phyloP scores from a whole-genome alignment of 345 rosid genomes.

The Schrenkiella parvula region DNA sequence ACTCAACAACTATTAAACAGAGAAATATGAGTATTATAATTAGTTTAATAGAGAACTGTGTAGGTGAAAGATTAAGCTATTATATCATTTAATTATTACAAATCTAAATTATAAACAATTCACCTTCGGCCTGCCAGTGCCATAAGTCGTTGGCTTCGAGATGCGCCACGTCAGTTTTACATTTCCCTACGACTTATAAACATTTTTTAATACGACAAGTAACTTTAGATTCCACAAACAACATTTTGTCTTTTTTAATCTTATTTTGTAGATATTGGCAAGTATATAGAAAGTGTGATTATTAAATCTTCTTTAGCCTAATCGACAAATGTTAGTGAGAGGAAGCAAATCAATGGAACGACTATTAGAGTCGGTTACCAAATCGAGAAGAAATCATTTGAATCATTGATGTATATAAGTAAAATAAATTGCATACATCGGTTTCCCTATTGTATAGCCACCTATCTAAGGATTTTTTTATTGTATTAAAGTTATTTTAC shows the following conservation, averaged over 20 bases:
- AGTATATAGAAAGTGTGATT: neutral
- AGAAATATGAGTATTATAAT: neutral
- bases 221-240: slow-evolving; percentile 29
- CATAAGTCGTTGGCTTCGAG: slow-evolving; percentile 33
- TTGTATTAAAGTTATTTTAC: neutral
- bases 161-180: slow-evolving; percentile 30
- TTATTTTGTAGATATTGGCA: neutral
- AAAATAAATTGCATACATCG: neutral
- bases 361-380: neutral
- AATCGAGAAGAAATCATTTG: neutral
- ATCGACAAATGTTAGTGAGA: neutral
- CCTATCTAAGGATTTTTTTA: neutral
- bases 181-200: slow-evolving; percentile 19
- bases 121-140: slow-evolving; percentile 30
- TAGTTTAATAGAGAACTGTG: neutral
- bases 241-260: neutral
- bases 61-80: slow-evolving; percentile 5
- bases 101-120: slow-evolving; percentile 20
- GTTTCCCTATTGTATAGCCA: neutral
- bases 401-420: neutral
- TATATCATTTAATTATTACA: neutral
- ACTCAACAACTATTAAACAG: neutral
- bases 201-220: slow-evolving; percentile 17
- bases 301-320: neutral
- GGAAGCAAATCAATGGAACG: neutral